Evolutionary conservation across 176 grass and related monocot genomes (phyloP), one percentile per base, ranked within the genome.

Genomic region (Bromus sterilis): DNA sequence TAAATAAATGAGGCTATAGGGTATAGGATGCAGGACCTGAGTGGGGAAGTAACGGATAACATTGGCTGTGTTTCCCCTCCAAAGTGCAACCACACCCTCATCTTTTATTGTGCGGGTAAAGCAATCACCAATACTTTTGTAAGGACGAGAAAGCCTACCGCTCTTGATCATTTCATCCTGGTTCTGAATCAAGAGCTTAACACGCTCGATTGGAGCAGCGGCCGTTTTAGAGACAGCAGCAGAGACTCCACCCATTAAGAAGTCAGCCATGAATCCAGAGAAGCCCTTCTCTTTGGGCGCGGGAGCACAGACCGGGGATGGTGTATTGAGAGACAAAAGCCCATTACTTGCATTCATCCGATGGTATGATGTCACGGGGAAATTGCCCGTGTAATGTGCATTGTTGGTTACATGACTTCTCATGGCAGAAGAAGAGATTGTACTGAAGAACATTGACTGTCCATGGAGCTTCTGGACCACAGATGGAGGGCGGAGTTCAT

Each of bases 31-130:
- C 14, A 3, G 53, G 7, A 94, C 95, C 95, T 98, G 95, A 71
- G 95, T 98, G 5, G 95, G 95, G 76, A 98, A 98, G 83, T 98
- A 98, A 46, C 95, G 95, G 26, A 98, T 92, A 21, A 98, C 95
- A 76, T 98, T 98, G 10, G 88, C 92, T 28, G 88, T 94, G 78
- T 98, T 98, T 10, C 95, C 86, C 80, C 95, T 94, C 95, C 95
- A 98, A 7, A 98, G 39, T 42, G 95, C 91, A 10, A 23, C 2
- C 37, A 85, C 62, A 85, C 95, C 95, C 56, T 98, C 95, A 67
- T 98, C 95, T 48, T 80, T 91, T 18, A 98, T 89, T n/a, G 95
- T 98, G 51, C 95, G 87, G 0, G 5, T 3, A 37, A 98, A 98
- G 86, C 95, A 98, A 11, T 98, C 90, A 56, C 80, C 75, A 70